Evolutionary conservation across 148 eudicot species (phyloP), one percentile per base, ranked within the genome.

Genomic region (Pharnaceum exiguum): DNA sequence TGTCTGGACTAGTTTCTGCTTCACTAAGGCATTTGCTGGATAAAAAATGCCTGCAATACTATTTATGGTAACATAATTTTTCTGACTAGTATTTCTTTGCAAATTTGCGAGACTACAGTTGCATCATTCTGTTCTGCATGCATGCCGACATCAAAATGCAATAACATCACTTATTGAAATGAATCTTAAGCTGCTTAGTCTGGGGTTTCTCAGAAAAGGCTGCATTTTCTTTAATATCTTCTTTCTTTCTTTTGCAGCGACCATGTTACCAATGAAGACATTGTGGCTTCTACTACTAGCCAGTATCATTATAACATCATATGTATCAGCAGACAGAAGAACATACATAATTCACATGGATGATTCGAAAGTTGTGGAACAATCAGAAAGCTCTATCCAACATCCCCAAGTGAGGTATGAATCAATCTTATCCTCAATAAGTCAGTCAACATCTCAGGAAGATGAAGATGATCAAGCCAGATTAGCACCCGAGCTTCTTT

Each of bases 281-380:
- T 17, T 76, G 29, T 42, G 73, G 46, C 57, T 71, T 47, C 10
- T 74, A 12, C 15, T 78, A 39, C 38, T 66, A 11, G 48, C 54
- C 38, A 7, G 62, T 18, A 30, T 69, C 26, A 55, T 44, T 18
- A 48, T 58, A 43, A 56, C 44, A 52, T 39, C 75, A 63, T 27
- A 35, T 57, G 61, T 72, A 59, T 70, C 57, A 43, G 47, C 60
- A 40, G 67, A 71, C 30, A 71, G 59, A 53, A 23, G 64, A 46
- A 71, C 76, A 7, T 83, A 83, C 58, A 68, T 83, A 35, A 59
- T 83, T 27, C 89, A 83, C 66, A 83, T 80, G 70, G 89, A 83
- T 62, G 65, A 66, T 51, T 30, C 75, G 23, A 82, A 67, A 65
- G 49, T 62, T 46, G 48, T 40, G 11, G 65, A 76, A 21, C 19